Conservation (phyloP, 2,329 filamentous ascomycete species). For the Fusarium annulatum region DNA sequence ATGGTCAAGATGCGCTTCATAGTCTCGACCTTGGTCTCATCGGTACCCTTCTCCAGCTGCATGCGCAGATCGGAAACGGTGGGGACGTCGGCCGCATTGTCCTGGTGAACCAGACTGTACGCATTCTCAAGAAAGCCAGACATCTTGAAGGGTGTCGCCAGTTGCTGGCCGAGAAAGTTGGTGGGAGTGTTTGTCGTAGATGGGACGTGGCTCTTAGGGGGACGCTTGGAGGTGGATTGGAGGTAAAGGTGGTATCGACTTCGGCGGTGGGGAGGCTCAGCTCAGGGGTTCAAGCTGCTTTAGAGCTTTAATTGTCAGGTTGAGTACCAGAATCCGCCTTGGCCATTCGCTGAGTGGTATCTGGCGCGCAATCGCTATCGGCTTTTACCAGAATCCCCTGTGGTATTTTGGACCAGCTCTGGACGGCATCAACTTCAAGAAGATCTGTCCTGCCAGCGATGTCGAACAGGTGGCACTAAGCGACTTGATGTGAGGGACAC, state of each 20-base stretch:
- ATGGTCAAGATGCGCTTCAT: conserved; percentile 97
- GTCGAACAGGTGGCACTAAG: conserved; percentile 57
- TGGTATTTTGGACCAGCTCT: conserved; percentile 46
- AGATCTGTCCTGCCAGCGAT: conserved; percentile 52
- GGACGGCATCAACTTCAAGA: conserved; percentile 48
- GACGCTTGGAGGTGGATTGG: conserved; percentile 41
- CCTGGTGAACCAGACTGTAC: conserved; percentile 97
- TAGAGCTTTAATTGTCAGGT: conserved; percentile 40
- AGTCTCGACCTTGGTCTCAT: conserved; percentile 92
- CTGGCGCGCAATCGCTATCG: conserved; percentile 46
- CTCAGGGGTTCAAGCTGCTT: conserved; percentile 41
- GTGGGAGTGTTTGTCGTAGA: conserved; percentile 40
- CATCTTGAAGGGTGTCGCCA: conserved; percentile 70
- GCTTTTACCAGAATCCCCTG: conserved; percentile 45
- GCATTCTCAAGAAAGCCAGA: conserved; percentile 93
- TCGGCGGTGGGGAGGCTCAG: conserved; percentile 51
- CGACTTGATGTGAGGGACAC: conserved; percentile 25
- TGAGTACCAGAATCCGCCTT: conserved; percentile 41
- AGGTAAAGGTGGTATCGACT: conserved; percentile 43
- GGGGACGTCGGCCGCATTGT: conserved; percentile 94
- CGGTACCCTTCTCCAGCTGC: conserved; percentile 92
- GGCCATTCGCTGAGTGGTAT: conserved; percentile 46
- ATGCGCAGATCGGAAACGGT: conserved; percentile 90
- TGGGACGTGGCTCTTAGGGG: conserved; percentile 46
- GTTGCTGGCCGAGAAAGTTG: conserved; percentile 36